Percentiles rank a stretch among this genome's conserved stretches.
Conservation (phyloP, 352 stramenopile species). For the Phytophthora palmivora region DNA sequence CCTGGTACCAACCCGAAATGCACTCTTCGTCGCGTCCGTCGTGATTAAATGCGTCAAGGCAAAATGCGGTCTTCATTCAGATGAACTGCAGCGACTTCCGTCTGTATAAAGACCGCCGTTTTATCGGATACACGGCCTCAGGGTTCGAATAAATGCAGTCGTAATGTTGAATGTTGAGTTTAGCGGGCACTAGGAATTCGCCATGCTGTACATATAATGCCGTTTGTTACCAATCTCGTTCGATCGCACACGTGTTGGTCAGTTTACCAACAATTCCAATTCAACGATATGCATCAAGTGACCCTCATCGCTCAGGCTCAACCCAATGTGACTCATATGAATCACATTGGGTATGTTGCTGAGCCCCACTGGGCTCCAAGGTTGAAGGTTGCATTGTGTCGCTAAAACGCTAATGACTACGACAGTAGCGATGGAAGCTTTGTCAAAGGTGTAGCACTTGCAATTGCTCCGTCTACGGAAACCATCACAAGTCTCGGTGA, state of each 20-base stretch:
- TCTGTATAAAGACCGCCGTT: slow-evolving; percentile 4
- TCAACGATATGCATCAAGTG: slow-evolving; percentile 3
- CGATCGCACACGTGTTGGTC: neutral
- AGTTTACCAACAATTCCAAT: neutral
- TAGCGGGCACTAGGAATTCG: slow-evolving; percentile 9
- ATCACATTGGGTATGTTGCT: too few relatives aligned
- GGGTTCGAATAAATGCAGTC: slow-evolving; percentile 6
- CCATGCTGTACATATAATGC: slow-evolving; percentile 5
- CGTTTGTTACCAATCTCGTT: slow-evolving; percentile 12
- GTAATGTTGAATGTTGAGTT: slow-evolving; percentile 30
- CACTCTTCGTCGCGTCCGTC: slow-evolving; percentile 19
- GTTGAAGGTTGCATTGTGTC: too few relatives aligned
- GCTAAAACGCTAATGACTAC: too few relatives aligned
- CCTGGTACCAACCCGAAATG: slow-evolving; percentile 18
- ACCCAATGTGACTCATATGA: too few relatives aligned
- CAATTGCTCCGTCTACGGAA: slow-evolving; percentile 21
- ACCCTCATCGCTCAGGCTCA: too few relatives aligned
- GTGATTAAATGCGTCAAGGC: too few relatives aligned
- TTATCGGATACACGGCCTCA: neutral
- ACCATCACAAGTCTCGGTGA: slow-evolving; percentile 19
- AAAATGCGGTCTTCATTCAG: neutral
- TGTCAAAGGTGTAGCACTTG: slow-evolving; percentile 26
- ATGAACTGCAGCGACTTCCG: slow-evolving; percentile 10
- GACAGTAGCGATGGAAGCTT: too few relatives aligned
- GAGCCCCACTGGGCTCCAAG: too few relatives aligned